Conservation (phyloP, 2,329 filamentous ascomycete genomes). For the Xylaria sp. region DNA sequence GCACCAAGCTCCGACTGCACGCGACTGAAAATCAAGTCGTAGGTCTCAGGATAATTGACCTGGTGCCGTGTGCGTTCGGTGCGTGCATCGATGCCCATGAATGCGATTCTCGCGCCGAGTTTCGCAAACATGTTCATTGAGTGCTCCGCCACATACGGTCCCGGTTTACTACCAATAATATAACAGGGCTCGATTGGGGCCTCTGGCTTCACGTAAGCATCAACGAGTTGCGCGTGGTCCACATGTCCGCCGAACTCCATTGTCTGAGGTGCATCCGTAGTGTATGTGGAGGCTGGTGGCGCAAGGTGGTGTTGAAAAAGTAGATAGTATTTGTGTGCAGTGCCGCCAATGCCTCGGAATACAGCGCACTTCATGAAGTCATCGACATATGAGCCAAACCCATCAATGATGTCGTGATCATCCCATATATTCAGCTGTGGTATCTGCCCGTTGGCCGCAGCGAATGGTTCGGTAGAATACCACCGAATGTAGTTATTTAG, state of each 20-base stretch:
- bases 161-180: conserved; percentile 79
- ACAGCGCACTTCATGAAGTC: conserved; percentile 93
- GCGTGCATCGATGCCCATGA: conserved; percentile 90
- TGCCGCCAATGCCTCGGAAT: conserved; percentile 89
- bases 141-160: conserved; percentile 88
- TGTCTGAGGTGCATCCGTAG: conserved; percentile 71
- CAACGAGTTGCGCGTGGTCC: conserved; percentile 77
- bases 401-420: conserved; percentile 93
- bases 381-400: conserved; percentile 92
- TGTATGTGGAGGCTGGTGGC: conserved; percentile 86
- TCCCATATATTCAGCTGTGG: conserved; percentile 98
- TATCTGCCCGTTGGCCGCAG: conserved; percentile 87
- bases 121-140: conserved; percentile 89
- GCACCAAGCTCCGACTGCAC: conserved; percentile 77
- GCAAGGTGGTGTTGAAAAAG: conserved; percentile 95
- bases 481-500: conserved; percentile 86
- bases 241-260: conserved; percentile 67
- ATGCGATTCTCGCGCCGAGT: conserved; percentile 82
- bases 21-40: conserved; percentile 82
- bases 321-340: conserved; percentile 98
- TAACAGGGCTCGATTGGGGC: conserved; percentile 71
- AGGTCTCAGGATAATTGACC: conserved; percentile 93
- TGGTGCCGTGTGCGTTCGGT: conserved; percentile 95
- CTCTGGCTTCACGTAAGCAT: conserved; percentile 74
- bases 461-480: conserved; percentile 88